These are phyloP conservation scores for Phytophthora crassamura DNA, from an alignment of 352 stramenopile genomes.

Conservation along the genomic window DNA sequence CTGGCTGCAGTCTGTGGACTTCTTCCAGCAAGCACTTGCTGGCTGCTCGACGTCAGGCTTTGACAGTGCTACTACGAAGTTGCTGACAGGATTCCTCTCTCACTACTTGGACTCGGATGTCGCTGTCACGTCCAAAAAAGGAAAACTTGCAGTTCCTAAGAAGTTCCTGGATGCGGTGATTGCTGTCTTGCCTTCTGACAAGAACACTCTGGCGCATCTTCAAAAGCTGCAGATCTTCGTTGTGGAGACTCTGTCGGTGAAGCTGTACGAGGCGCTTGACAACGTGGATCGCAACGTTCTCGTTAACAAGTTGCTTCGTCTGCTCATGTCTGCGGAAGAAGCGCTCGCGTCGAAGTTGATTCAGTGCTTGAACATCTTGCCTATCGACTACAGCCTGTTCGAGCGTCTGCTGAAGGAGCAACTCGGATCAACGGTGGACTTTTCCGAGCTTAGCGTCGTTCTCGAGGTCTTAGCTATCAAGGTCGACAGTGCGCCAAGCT, in stretches of 20 bases:
- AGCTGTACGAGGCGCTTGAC: slow-evolving; percentile 60
- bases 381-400: slow-evolving; percentile 63
- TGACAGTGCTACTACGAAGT: slow-evolving; percentile 11
- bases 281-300: slow-evolving; percentile 55
- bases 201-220: slow-evolving; percentile 36
- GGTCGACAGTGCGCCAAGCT: slow-evolving; percentile 49
- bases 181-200: slow-evolving; percentile 49
- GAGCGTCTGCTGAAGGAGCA: slow-evolving; percentile 60
- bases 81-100: slow-evolving; percentile 57
- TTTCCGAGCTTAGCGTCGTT: slow-evolving; percentile 72
- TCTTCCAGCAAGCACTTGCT: slow-evolving; percentile 59
- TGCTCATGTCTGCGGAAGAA: slow-evolving; percentile 74
- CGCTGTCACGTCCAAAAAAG: slow-evolving; percentile 38
- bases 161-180: slow-evolving; percentile 63
- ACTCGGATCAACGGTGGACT: slow-evolving; percentile 29
- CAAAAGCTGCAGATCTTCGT: slow-evolving; percentile 53
- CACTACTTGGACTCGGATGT: slow-evolving; percentile 62
- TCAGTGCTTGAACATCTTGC: slow-evolving; percentile 55
- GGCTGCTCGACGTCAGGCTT: slow-evolving; percentile 23
- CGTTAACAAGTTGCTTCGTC: slow-evolving; percentile 51
- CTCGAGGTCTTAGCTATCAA: slow-evolving; percentile 83
- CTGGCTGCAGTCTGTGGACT: slow-evolving; percentile 74
- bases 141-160: slow-evolving; percentile 48
- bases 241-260: slow-evolving; percentile 44
- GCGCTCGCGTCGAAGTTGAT: slow-evolving; percentile 64